Evolutionary conservation across 306 rosid species (phyloP).

Genomic region (Dryas drummondii): DNA sequence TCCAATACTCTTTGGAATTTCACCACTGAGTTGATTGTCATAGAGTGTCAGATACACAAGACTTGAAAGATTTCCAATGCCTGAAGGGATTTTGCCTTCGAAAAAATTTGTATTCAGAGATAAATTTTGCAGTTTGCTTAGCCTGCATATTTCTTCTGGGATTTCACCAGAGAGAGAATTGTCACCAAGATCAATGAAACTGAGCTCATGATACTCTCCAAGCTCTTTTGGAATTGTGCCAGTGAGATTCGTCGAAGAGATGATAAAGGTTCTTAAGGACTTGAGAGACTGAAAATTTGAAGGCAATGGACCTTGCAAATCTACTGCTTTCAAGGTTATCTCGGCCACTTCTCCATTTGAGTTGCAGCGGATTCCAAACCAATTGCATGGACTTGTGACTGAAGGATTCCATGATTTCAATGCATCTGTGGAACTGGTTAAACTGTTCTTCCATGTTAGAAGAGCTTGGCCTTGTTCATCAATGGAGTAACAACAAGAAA

Average conservation of each 20-base stretch:
- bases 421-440: constrained; percentile 43
- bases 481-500: constrained; percentile 58
- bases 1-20: constrained; percentile 72
- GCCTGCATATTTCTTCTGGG: constrained; percentile 70
- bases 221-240: constrained; percentile 67
- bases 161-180: constrained; percentile 66
- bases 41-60: constrained; percentile 59
- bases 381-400: constrained; percentile 63
- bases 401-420: constrained; percentile 64
- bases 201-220: constrained; percentile 57
- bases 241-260: constrained; percentile 61
- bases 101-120: constrained; percentile 53
- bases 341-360: constrained; percentile 52
- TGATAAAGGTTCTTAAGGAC: constrained; percentile 47
- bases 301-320: constrained; percentile 77
- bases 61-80: constrained; percentile 61
- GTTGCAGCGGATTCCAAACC: constrained; percentile 79
- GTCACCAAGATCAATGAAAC: constrained; percentile 51
- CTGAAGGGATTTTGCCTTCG: constrained; percentile 60
- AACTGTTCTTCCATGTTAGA: constrained; percentile 68
- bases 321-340: constrained; percentile 50
- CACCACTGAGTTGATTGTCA: constrained; percentile 67
- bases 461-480: constrained; percentile 82
- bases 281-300: constrained; percentile 61
- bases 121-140: constrained; percentile 51